Base-by-base conservation (phyloP, 2,329 filamentous ascomycete genomes). In the Stachybotrys chlorohalonatus region DNA sequence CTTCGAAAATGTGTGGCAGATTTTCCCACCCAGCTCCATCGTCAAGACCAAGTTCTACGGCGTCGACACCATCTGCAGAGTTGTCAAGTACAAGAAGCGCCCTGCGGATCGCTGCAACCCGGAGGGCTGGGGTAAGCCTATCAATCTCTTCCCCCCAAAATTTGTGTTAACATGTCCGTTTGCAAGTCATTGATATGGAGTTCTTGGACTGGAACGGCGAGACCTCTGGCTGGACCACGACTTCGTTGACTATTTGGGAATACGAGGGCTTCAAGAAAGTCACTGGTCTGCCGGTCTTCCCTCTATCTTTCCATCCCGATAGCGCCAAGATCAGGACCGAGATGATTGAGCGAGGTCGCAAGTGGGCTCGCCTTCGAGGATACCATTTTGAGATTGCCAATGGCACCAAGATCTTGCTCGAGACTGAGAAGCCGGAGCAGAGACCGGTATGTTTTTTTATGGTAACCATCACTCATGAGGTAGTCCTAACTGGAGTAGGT, bases 171-270 rank as follows among this genome's bases (percentile, higher is more conserved):
- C 24, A 4, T 24, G 4, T 24, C 24, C 24, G 24, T 4, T 42
- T 42, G 8, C 36, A 9, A 42, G 52, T 54, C 2, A 59, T 73
- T 45, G 55, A 57, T 6, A 51, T 69, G 52, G 67, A 73, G 52
- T 70, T 67, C 52, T 48, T 73, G 2, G 68, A 71, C 52, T 73
- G 69, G 69, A 67, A 72, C 46, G 64, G 70, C 7, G 60, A 66
- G 31, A 53, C 42, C 0, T 66, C 62, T 47, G 70, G 70, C 6
- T 69, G 63, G 51, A 55, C 56, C 3, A 62, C 56, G 0, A 64
- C 60, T 1, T 54, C 53, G 9, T 36, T 64, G 7, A 56, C 30
- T 31, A 69, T 73, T 54, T 39, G 48, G 11, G 48, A 61, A 0
- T 73, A 65, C 36, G 13, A 56, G 1, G 68, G 68, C 1, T 57